Conservation (phyloP, 805 yeast species). For the Barnettozyma californica region DNA sequence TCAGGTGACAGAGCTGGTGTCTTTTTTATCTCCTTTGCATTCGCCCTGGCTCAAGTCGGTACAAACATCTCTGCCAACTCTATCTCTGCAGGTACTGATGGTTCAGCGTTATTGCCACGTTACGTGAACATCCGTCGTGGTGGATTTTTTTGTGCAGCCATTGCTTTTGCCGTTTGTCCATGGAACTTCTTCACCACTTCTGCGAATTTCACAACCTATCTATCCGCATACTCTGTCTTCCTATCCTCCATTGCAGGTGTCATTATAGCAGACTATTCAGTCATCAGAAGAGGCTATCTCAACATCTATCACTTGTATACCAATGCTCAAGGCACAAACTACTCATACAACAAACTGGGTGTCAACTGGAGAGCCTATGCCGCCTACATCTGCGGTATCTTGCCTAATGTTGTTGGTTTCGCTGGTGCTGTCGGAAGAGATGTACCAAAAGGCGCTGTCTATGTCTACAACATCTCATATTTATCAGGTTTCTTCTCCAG, state of each 20-base stretch:
- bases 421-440: constrained; percentile 75
- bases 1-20: constrained; percentile 74
- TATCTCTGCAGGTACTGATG: constrained; percentile 67
- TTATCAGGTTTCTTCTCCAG: constrained; percentile 69
- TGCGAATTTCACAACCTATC: constrained; percentile 70
- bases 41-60: constrained; percentile 73
- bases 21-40: constrained; percentile 63
- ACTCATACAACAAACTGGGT: constrained; percentile 60
- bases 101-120: constrained; percentile 59
- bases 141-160: constrained; percentile 66
- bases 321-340: constrained; percentile 36
- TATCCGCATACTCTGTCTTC: constrained; percentile 79
- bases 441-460: constrained; percentile 76
- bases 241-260: constrained; percentile 81
- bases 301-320: constrained; percentile 60
- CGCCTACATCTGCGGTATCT: constrained; percentile 75
- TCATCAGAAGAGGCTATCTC: constrained; percentile 70
- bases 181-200: constrained; percentile 74
- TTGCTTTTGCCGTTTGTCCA: constrained; percentile 72
- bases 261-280: constrained; percentile 59
- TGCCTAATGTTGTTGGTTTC: constrained; percentile 83
- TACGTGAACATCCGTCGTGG: constrained; percentile 75
- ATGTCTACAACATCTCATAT: constrained; percentile 68
- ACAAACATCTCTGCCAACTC: constrained; percentile 73
- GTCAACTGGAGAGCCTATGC: constrained; percentile 79